Percentiles rank a stretch among this genome's conserved stretches.
These are phyloP conservation scores for Theobroma cacao DNA, from an alignment of 345 rosid genomes.

Conservation along the genomic window DNA sequence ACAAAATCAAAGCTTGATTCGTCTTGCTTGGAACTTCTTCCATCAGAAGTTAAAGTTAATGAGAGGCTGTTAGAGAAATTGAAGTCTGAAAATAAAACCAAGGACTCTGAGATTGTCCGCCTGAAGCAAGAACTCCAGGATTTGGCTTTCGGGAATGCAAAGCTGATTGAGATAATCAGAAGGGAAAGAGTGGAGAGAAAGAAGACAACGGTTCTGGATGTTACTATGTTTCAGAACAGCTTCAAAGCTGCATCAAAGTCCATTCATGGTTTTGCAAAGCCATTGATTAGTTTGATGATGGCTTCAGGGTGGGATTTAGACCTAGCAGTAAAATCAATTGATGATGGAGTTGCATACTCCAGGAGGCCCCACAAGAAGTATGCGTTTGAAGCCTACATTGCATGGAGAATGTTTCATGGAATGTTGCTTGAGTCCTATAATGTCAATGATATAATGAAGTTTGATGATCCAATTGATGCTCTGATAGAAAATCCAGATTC, in stretches of 20 bases:
- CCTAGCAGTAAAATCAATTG: slow-evolving; percentile 44
- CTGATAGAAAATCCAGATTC: slow-evolving; percentile 46
- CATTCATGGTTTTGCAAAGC: slow-evolving; percentile 60
- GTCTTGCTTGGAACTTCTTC: slow-evolving; percentile 27
- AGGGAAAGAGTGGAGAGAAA: slow-evolving; percentile 23
- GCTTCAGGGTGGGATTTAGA: slow-evolving; percentile 62
- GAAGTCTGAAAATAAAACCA: slow-evolving; percentile 33
- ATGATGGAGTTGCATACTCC: slow-evolving; percentile 36
- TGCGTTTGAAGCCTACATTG: slow-evolving; percentile 64
- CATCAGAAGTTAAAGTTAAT: slow-evolving; percentile 32
- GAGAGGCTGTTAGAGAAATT: slow-evolving; percentile 41
- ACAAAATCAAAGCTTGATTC: slow-evolving; percentile 23
- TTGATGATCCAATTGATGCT: slow-evolving; percentile 44
- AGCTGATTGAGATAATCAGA: slow-evolving; percentile 33
- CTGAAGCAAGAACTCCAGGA: slow-evolving; percentile 32
- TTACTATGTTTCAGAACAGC: slow-evolving; percentile 33
- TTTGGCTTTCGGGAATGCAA: slow-evolving; percentile 28
- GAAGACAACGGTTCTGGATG: slow-evolving; percentile 18
- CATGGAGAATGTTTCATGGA: slow-evolving; percentile 52
- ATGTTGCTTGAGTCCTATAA: slow-evolving; percentile 28
- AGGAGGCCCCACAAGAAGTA: slow-evolving; percentile 55
- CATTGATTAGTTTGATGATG: slow-evolving; percentile 62
- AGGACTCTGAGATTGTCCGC: slow-evolving; percentile 35
- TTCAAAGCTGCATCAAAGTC: slow-evolving; percentile 45
- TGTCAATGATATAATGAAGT: slow-evolving; percentile 38